Conservation (phyloP, 75 land plant genomes). For the Cupressus sempervirens region DNA sequence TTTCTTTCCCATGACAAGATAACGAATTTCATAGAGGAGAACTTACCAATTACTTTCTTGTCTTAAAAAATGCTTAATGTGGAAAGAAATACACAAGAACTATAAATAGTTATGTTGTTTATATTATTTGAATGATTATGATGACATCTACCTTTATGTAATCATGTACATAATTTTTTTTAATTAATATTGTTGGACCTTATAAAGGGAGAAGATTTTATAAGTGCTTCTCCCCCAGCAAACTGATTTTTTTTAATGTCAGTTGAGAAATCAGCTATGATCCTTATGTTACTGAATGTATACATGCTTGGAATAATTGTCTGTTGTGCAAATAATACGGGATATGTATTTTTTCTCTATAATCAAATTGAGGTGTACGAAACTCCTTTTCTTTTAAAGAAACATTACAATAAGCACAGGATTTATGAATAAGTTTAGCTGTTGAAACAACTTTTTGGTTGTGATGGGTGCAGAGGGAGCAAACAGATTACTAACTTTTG, state of each 20-base stretch:
- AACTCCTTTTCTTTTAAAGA: not conserved
- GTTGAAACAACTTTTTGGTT: not conserved
- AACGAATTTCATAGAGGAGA: not conserved
- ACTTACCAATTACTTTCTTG: not conserved
- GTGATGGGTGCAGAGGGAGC: not conserved
- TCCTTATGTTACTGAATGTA: not conserved
- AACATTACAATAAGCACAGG: not conserved
- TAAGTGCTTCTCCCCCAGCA: not conserved
- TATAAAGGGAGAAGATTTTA: not conserved
- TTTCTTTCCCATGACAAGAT: not conserved
- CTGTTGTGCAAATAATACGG: not conserved
- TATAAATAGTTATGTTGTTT: too few species aligned
- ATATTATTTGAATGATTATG: not conserved
- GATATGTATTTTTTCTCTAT: too few species aligned
- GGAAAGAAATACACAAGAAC: not conserved
- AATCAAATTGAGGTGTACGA: not conserved
- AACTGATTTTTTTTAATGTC: not conserved
- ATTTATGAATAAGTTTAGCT: not conserved
- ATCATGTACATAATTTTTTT: too few species aligned
- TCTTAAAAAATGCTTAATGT: not conserved
- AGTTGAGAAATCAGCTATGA: not conserved
- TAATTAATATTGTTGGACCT: not conserved
- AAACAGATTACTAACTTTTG: not conserved
- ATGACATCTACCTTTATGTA: not conserved
- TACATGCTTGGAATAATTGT: not conserved